These are phyloP conservation scores for Piper longum DNA, from an alignment of 164 flowering plant species.

Conservation along the genomic window DNA sequence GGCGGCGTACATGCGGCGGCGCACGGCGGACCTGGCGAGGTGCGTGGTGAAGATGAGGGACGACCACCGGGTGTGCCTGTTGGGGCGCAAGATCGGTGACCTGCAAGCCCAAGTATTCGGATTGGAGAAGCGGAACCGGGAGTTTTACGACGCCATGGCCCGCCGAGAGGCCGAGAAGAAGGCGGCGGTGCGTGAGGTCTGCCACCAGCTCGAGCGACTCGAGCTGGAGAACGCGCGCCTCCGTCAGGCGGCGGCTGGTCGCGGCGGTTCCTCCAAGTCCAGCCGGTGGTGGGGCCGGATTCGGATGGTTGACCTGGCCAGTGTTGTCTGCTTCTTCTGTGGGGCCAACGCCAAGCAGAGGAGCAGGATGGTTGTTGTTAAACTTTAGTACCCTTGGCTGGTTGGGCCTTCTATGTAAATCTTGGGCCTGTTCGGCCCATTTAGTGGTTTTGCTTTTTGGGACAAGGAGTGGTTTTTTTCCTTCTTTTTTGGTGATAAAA, in stretches of 20 bases:
- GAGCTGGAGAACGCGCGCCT: conserved; percentile 16
- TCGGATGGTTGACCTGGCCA: conserved; percentile 22
- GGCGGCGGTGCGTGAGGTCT: conserved; percentile 12
- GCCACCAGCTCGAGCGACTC: conserved; percentile 19
- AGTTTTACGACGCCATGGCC: conserved; percentile 29
- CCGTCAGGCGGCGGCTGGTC: conserved; percentile 5
- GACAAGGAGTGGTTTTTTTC: neutral
- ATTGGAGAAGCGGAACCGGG: conserved; percentile 54
- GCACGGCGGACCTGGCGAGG: conserved; percentile 51
- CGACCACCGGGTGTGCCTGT: conserved; percentile 41
- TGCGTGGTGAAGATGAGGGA: conserved; percentile 55
- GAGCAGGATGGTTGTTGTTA: neutral
- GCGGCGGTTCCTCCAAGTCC: neutral
- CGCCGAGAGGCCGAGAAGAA: conserved; percentile 18
- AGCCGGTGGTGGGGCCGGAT: conserved; percentile 25
- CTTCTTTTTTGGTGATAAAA: no score
- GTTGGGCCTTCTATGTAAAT: neutral
- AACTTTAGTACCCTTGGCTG: neutral
- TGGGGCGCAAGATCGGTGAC: conserved; percentile 47
- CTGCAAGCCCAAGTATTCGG: conserved; percentile 47
- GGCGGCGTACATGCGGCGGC: conserved; percentile 40
- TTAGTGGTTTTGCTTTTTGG: neutral
- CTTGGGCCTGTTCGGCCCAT: neutral
- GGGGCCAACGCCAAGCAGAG: conserved; percentile 10
- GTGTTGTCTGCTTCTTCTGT: conserved; percentile 9